Conservation (phyloP, 768 basidiomycete species). For the Leccinum boreale region DNA sequence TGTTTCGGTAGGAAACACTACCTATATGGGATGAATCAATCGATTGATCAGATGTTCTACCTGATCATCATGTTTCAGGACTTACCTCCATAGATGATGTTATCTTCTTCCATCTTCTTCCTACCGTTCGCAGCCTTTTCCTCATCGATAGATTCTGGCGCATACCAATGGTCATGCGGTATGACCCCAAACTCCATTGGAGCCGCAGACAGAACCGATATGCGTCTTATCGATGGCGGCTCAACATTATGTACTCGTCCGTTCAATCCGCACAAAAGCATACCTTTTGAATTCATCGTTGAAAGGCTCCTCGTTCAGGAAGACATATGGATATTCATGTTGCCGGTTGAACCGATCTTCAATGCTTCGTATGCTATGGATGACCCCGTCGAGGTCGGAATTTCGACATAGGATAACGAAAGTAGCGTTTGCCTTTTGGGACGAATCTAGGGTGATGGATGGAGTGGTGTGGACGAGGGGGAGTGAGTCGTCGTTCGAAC, state of each 20-base stretch:
- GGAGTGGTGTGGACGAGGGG: not conserved
- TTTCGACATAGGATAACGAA: conserved; percentile 58
- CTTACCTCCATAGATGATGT: conserved; percentile 49
- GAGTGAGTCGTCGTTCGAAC: not conserved
- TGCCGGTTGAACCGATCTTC: conserved; percentile 60
- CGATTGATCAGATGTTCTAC: not conserved
- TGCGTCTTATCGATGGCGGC: conserved; percentile 24
- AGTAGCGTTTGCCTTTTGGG: conserved; percentile 49
- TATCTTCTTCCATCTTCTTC: conserved; percentile 47
- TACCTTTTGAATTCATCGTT: conserved; percentile 48
- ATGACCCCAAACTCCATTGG: conserved; percentile 58
- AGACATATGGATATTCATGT: conserved; percentile 59
- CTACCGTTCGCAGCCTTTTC: conserved; percentile 49
- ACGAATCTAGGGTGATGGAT: not conserved
- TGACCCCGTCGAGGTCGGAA: conserved; percentile 41
- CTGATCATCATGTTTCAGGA: not conserved
- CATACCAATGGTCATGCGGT: conserved; percentile 60
- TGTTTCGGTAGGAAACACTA: conserved; percentile 52
- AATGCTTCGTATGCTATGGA: conserved; percentile 49
- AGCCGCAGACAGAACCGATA: conserved; percentile 39
- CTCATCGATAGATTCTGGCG: conserved; percentile 74
- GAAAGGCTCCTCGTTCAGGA: conserved; percentile 64
- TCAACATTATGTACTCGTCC: conserved; percentile 5
- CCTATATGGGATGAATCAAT: not conserved
- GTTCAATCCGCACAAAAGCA: not conserved